These are phyloP conservation scores for Fragilaria crotonensis DNA, from an alignment of 108 stramenopile genomes.

Conservation along the genomic window DNA sequence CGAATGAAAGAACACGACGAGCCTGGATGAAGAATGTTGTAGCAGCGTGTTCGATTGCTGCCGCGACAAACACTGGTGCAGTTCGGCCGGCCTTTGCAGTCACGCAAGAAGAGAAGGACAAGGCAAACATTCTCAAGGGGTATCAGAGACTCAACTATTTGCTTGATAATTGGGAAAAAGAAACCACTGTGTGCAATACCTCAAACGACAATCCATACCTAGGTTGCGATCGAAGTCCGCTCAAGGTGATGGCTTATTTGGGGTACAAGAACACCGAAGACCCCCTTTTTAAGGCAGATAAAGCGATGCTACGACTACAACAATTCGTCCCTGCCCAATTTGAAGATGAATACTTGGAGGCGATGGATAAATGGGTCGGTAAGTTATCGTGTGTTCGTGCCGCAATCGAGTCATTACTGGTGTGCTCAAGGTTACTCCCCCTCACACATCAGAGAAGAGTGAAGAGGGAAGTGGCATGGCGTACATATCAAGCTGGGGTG, in stretches of 20 bases:
- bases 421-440: no score
- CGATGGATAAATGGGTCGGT: slow-evolving; percentile 40
- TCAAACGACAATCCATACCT: slow-evolving; percentile 32
- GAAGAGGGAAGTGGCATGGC: slow-evolving; percentile 72
- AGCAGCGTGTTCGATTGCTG: no score
- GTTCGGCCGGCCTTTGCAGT: neutral
- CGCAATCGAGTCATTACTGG: no score
- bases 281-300: slow-evolving; percentile 74
- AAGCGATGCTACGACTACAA: slow-evolving; percentile 55
- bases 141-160: slow-evolving; percentile 68
- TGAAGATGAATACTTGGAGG: slow-evolving; percentile 60
- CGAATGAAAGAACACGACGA: no score
- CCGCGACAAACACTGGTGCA: no score
- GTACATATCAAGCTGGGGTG: slow-evolving; percentile 78
- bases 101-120: slow-evolving; percentile 50
- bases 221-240: slow-evolving; percentile 69
- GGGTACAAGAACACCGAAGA: slow-evolving; percentile 67
- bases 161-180: slow-evolving; percentile 73
- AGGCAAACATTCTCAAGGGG: slow-evolving; percentile 56
- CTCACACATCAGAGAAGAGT: slow-evolving; percentile 28
- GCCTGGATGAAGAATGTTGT: no score
- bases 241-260: slow-evolving; percentile 75
- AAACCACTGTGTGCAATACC: slow-evolving; percentile 70
- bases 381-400: neutral
- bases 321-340: slow-evolving; percentile 31